A percentile compares a stretch with the other conserved stretches of the same genome.
phyloP scores from a whole-genome alignment of 345 rosid genomes.

The Lenwebbia sp. region DNA sequence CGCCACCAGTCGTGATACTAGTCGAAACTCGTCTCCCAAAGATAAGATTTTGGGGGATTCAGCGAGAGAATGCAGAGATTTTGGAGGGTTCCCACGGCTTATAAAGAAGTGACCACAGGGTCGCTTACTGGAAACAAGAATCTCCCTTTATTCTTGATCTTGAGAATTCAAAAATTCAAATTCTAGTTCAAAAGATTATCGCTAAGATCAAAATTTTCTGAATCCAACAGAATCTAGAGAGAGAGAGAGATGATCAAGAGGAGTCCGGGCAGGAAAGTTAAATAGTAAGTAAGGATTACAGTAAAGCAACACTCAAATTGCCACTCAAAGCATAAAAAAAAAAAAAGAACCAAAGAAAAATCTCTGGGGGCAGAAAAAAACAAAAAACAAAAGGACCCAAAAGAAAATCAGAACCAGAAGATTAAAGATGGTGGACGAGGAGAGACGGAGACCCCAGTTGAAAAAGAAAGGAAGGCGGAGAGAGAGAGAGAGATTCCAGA shows the following conservation, averaged over 20 bases:
- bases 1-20: background rate
- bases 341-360: background rate
- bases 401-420: background rate
- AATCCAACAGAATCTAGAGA: background rate
- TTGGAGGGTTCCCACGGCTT: background rate
- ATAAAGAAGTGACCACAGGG: background rate
- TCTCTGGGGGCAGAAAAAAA: background rate
- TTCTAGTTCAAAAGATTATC: background rate
- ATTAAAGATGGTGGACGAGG: constrained; percentile 1
- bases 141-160: background rate
- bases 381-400: background rate
- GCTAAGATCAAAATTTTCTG: background rate
- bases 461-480: background rate
- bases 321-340: background rate
- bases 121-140: background rate
- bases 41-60: background rate
- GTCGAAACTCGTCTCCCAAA: background rate
- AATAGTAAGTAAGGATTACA: background rate
- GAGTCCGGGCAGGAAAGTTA: background rate
- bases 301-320: background rate
- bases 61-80: background rate
- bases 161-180: background rate
- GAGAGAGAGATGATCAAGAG: background rate
- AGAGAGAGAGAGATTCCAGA: background rate
- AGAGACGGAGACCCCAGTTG: constrained; percentile 1